Base-by-base conservation (phyloP, 768 basidiomycete genomes). In the Tricholomella constricta region DNA sequence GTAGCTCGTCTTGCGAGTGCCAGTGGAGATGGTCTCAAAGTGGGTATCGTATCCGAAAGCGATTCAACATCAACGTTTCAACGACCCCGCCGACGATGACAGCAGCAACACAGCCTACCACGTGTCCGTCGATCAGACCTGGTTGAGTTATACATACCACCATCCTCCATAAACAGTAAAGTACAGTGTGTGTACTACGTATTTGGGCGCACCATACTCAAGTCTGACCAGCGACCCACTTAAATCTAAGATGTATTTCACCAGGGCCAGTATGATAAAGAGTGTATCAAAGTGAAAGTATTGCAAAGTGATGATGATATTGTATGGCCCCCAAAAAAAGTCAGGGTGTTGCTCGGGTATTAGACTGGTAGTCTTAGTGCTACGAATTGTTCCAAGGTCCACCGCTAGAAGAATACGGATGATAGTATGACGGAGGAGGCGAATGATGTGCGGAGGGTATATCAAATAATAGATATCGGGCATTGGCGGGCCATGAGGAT, bases 401-500 rank as follows among this genome's bases (percentile, higher is more conserved):
- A 68, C 67, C 68, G 63, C 62, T 61, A 55, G 53, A 37, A 29
- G 45, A 55, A 37, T 47, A 31, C 41, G 55, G 29, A 54, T 52
- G 60, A 60, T 48, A 54, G 29, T n/a, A n/a, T n/a, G 51, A 62
- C 62, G 61, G 62, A 61, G 60, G 25, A 58, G 62, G 66, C 58
- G 65, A 59, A 65, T 65, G 63, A 62, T 60, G 66, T 63, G 67
- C 63, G 56, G 50, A 61, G 69, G 73, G 73, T 74, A 74, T 76
- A 74, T 68, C 69, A 63, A 62, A 66, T 64, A 61, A 62, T 62
- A 64, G 66, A 75, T 63, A 69, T 68, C 54, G 52, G 59, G 52
- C 57, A 59, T 58, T 52, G 51, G 55, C 51, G 51, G 54, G 56
- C 58, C 61, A 63, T 64, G 55, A 58, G 43, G 49, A 57, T 51